phyloP scores from a whole-genome alignment of 371 early-diverging fungal species.

The Mortierella sp. region DNA sequence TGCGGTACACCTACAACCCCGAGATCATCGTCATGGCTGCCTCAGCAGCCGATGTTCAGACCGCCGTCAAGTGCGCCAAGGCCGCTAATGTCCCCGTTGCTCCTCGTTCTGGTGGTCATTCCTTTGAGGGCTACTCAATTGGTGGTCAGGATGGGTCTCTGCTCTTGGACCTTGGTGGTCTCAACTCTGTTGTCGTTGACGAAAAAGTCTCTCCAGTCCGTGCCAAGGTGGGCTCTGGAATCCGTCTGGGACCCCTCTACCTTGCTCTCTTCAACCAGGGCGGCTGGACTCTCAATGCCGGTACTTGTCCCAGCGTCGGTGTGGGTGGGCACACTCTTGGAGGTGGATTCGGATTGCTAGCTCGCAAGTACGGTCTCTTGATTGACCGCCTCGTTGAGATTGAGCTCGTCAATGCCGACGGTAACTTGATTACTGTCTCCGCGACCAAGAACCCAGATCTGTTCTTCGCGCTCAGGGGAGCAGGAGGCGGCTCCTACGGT shows the following conservation, averaged over 20 bases:
- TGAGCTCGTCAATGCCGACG: slow-evolving; percentile 44
- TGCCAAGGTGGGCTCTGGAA: slow-evolving; percentile 55
- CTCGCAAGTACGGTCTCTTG: slow-evolving; percentile 53
- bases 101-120: slow-evolving; percentile 60
- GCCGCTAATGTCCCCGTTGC: slow-evolving; percentile 49
- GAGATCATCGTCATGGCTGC: slow-evolving; percentile 46
- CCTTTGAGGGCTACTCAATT: slow-evolving; percentile 59
- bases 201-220: neutral
- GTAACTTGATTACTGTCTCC: slow-evolving; percentile 21
- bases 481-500: slow-evolving; percentile 59
- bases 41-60: slow-evolving; percentile 32
- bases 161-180: slow-evolving; percentile 53
- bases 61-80: slow-evolving; percentile 55
- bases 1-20: slow-evolving; percentile 41
- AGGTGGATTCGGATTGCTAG: slow-evolving; percentile 53
- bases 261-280: slow-evolving; percentile 35
- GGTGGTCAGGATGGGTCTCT: slow-evolving; percentile 52
- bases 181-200: slow-evolving; percentile 19
- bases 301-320: slow-evolving; percentile 60
- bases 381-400: slow-evolving; percentile 48
- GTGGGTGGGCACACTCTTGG: slow-evolving; percentile 59
- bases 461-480: slow-evolving; percentile 59
- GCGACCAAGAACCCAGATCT: slow-evolving; percentile 42
- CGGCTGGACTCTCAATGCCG: slow-evolving; percentile 50
- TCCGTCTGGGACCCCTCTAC: slow-evolving; percentile 57